Base-by-base conservation (phyloP, 2,329 filamentous ascomycete genomes). In the Davidsoniella eucalypti region DNA sequence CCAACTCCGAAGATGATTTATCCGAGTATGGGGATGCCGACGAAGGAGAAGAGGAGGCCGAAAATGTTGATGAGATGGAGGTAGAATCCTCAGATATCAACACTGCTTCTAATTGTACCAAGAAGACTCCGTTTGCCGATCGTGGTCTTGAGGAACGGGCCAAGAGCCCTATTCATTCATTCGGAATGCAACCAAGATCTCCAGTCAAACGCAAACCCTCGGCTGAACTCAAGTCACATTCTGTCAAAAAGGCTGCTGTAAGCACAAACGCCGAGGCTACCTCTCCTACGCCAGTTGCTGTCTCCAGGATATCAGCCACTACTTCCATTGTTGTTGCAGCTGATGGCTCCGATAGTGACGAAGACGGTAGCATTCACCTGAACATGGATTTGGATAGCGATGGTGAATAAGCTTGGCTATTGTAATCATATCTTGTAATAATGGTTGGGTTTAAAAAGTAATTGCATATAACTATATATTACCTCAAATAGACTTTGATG, bases 311-410 rank as follows among this genome's bases (percentile, higher is more conserved):
- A 16, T 10, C 56, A 41, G 53, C 49, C 29, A 52, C 54, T 7
- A 52, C 54, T 2, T 60, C 57, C 44, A 55, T 52, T 14, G 44
- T 47, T n/a, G 49, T 55, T 16, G 52, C 56, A 16, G 61, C 51
- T 2, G 60, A 57, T 1, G 63, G 60, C 0, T 64, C 64, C 4
- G 68, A 64, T 1, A 68, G 69, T 17, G 66, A 68, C 29, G 68
- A 68, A 12, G 72, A 76, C 51, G 72, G 69, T 50, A 77, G 73
- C 52, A 69, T 77, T 10, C 71, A 77, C 60, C 63, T 78, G 51
- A 73, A 77, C 50, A 77, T 77, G 72, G 73, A 75, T 43, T 60
- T 78, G 8, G 74, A 78, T 8, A 71, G 72, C 14, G 68, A 71
- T 8, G 67, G 67, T 1, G 70, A 53, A 36, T 18, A 6, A n/a